Evolutionary conservation across 148 eudicot species (phyloP), one percentile per base, ranked within the genome.

Genomic region (Heliamphora exappendiculata): DNA sequence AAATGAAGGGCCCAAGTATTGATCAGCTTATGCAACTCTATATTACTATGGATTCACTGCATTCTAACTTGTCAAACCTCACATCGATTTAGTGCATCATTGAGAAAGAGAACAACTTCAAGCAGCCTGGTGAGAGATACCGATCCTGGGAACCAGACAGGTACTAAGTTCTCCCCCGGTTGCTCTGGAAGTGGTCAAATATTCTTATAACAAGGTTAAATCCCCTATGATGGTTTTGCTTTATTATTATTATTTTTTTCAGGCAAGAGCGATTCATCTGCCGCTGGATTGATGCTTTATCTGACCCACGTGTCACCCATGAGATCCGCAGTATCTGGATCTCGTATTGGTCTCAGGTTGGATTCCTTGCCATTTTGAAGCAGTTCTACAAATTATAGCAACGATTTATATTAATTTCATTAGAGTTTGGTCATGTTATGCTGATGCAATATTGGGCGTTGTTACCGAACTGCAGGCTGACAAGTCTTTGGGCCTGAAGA

Each of bases 311-410:
- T 55, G 82, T 88, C 79, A 95, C 96, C 74, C 90, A 91, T 49
- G 98, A 95, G 81, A 86, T 95, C 63, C 91, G 98, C 72, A 75
- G 84, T 70, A 89, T 95, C 75, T 95, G 97, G 98, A 74, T 95
- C 74, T 89, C 98, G 36, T 91, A 91, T 87, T 95, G 92, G 97
- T 74, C 96, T 79, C 93, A 91, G 93, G 97, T 87, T 45, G 67
- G 83, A 20, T 49, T 41, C 22, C 75, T 51, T 62, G 24, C 67
- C 20, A 58, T 73, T 73, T 13, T 29, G 5, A 33, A 29, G 42
- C 29, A 3, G 11, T 41, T 14, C 13, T 62, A 0, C 67, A 58
- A 10, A 51, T 9, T 51, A 50, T 57, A 37, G 55, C 37, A 10
- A 28, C 37, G 41, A 34, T 16, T 64, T 7, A n/a, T 5, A 33